A percentile compares a stretch with the other conserved stretches of the same genome.
Evolutionary conservation across 768 basidiomycete species (phyloP).

Genomic region (Hygrophorus russula): DNA sequence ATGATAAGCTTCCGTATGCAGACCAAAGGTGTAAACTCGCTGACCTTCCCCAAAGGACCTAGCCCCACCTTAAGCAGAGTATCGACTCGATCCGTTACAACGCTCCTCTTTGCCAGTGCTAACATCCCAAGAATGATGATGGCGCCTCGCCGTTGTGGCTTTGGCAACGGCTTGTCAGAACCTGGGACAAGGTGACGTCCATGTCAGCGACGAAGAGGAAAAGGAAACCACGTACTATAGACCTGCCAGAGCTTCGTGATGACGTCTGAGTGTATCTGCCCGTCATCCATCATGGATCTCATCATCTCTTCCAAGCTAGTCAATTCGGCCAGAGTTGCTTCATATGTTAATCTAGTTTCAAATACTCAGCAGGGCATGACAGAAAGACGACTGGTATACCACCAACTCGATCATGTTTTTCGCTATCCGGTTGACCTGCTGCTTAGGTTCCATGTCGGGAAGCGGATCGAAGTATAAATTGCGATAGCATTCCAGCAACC

Average conservation of each 20-base stretch:
- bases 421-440: conserved; percentile 83
- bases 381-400: not conserved
- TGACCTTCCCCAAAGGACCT: conserved; percentile 73
- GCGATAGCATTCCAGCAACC: conserved; percentile 82
- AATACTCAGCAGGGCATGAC: not conserved
- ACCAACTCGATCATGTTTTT: conserved; percentile 95
- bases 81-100: conserved; percentile 69
- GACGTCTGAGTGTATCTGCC: conserved; percentile 73
- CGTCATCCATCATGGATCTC: conserved; percentile 90
- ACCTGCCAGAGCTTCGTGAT: conserved; percentile 92
- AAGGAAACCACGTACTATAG: conserved; percentile 61
- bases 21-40: not conserved
- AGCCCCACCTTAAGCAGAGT: conserved; percentile 78
- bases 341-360: conserved; percentile 65
- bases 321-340: conserved; percentile 86
- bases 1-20: not conserved
- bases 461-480: conserved; percentile 82
- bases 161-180: conserved; percentile 62
- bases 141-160: conserved; percentile 82
- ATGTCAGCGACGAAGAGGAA: not conserved
- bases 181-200: conserved; percentile 31
- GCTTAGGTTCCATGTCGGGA: conserved; percentile 63
- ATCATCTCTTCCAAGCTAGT: conserved; percentile 96
- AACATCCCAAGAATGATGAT: conserved; percentile 98
- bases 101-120: conserved; percentile 73